Conservation (phyloP, 768 basidiomycete species). For the Phaeolepiota aurea region DNA sequence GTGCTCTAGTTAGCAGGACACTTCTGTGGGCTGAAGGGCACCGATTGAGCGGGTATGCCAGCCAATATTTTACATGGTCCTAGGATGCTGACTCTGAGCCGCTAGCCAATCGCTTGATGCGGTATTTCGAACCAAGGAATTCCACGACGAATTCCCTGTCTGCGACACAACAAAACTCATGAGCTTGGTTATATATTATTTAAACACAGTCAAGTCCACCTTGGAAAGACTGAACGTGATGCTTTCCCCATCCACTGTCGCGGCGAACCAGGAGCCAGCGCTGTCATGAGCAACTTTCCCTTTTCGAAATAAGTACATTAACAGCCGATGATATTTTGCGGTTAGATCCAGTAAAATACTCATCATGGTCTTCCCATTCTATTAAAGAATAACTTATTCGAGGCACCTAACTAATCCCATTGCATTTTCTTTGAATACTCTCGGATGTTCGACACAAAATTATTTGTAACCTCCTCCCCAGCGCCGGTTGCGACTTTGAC, state of each 20-base stretch:
- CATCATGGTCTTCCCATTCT: background rate
- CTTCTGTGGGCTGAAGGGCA: constrained; percentile 14
- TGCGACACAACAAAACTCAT: constrained; percentile 8
- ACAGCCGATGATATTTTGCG: background rate
- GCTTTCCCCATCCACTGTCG: constrained; percentile 4
- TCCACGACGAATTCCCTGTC: constrained; percentile 9
- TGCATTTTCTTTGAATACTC: constrained; percentile 66
- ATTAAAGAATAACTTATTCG: no score
- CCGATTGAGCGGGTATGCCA: constrained; percentile 9
- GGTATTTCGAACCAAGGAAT: constrained; percentile 12
- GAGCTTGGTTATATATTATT: constrained; percentile 15
- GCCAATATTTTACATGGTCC: background rate
- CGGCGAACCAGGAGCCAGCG: background rate
- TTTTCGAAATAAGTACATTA: background rate
- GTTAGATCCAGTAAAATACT: no score
- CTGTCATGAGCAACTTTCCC: background rate
- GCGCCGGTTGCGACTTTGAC: constrained; percentile 83
- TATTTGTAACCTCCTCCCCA: constrained; percentile 62
- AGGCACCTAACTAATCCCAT: constrained; percentile 52
- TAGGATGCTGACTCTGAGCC: background rate
- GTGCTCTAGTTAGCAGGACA: constrained; percentile 6
- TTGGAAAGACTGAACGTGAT: constrained; percentile 12
- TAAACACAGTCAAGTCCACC: constrained; percentile 11
- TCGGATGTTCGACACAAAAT: constrained; percentile 68
- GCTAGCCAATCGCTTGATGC: constrained; percentile 13